Conservation (phyloP, 345 rosid genomes). For the Arabis hirsuta region DNA sequence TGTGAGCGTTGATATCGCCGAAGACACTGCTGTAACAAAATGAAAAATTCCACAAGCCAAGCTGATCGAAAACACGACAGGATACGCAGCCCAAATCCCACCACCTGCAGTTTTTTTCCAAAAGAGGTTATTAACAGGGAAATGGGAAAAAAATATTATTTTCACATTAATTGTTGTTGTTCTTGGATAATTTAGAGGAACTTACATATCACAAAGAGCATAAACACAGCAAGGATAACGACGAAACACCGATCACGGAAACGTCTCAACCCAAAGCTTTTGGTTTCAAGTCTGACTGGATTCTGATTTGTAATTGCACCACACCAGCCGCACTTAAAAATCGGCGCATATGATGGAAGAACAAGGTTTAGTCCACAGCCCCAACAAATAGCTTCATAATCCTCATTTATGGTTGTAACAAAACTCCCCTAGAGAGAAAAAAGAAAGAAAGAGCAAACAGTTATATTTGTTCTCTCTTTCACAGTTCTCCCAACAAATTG, state of each 20-base stretch:
- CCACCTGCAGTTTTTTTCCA: conserved; percentile 63
- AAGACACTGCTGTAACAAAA: conserved; percentile 45
- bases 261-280: conserved; percentile 67
- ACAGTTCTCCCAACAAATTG: too few relatives aligned
- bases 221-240: conserved; percentile 60
- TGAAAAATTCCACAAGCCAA: conserved; percentile 59
- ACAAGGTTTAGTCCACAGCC: conserved; percentile 89
- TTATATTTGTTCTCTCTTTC: not conserved
- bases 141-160: not conserved
- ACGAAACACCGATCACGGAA: conserved; percentile 86
- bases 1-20: conserved; percentile 62
- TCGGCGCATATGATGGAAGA: conserved; percentile 65
- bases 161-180: not conserved
- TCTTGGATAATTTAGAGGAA: conserved; percentile 24
- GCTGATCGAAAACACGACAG: conserved; percentile 75
- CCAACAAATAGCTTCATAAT: conserved; percentile 75
- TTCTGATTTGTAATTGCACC: conserved; percentile 83
- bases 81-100: conserved; percentile 84
- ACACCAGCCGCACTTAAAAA: conserved; percentile 96
- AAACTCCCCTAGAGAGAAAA: conserved; percentile 49
- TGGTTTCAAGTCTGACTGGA: conserved; percentile 52
- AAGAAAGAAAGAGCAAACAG: not conserved
- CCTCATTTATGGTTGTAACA: conserved; percentile 56
- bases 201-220: conserved; percentile 83
- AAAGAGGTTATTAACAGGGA: conserved; percentile 21